These are phyloP conservation scores for Nicotiana tabacum DNA, from an alignment of 257 asterid species.

Conservation along the genomic window DNA sequence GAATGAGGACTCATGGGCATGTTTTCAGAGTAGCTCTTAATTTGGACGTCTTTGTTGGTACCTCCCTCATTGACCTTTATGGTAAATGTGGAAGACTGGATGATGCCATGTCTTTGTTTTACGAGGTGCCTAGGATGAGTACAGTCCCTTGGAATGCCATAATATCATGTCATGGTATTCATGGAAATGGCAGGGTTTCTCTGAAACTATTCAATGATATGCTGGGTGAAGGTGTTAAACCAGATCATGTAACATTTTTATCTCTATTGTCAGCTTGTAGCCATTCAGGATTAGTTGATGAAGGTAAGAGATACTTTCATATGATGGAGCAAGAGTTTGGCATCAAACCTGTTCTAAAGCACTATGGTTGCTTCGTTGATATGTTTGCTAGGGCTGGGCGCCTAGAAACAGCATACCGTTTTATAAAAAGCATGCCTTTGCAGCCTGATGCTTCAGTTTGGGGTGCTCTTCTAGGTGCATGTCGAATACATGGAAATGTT, in stretches of 20 bases:
- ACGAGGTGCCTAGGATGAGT: conserved; percentile 37
- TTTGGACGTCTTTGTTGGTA: conserved; percentile 55
- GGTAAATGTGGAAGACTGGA: conserved; percentile 72
- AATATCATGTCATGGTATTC: conserved; percentile 71
- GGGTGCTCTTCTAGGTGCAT: conserved; percentile 77
- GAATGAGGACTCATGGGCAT: conserved; percentile 53
- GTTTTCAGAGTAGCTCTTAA: conserved; percentile 45
- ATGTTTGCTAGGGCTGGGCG: conserved; percentile 67
- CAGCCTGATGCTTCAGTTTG: conserved; percentile 38
- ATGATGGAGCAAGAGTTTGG: conserved; percentile 53
- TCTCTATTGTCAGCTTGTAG: conserved; percentile 70
- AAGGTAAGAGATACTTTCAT: conserved; percentile 52
- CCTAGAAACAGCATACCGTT: conserved; percentile 41
- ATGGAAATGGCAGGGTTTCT: conserved; percentile 60
- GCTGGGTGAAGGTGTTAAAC: conserved; percentile 53
- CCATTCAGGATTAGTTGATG: conserved; percentile 67
- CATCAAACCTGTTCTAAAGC: conserved; percentile 51
- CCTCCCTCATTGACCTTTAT: conserved; percentile 70
- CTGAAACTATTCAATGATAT: conserved; percentile 48
- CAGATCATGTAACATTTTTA: conserved; percentile 69
- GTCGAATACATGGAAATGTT: conserved; percentile 56
- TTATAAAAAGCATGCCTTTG: too few species aligned
- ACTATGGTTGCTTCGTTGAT: conserved; percentile 76
- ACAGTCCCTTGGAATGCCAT: conserved; percentile 66
- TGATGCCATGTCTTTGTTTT: conserved; percentile 56